phyloP scores from a whole-genome alignment of 345 rosid species.

The Acer negundo region DNA sequence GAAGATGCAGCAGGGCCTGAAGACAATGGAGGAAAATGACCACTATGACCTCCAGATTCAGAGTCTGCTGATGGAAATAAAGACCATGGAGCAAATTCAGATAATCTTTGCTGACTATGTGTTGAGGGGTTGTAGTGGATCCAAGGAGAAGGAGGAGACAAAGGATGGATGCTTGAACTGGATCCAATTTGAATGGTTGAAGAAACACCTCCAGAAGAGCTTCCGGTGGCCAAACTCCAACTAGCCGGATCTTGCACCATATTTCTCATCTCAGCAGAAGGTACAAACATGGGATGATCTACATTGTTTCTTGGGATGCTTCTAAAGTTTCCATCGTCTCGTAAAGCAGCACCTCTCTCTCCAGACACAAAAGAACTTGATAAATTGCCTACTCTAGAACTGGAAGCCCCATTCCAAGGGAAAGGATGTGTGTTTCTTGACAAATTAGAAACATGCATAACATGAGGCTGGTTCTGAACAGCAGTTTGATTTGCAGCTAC shows the following conservation, averaged over 20 bases:
- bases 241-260: conserved; percentile 58
- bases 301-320: conserved; percentile 47
- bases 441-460: conserved; percentile 44
- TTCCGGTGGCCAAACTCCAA: conserved; percentile 66
- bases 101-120: conserved; percentile 46
- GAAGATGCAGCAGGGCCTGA: conserved; percentile 60
- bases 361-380: conserved; percentile 41
- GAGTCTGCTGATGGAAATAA: conserved; percentile 61
- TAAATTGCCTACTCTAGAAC: conserved; percentile 48
- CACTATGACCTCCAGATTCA: conserved; percentile 57
- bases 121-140: conserved; percentile 36
- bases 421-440: conserved; percentile 52
- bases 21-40: conserved; percentile 48
- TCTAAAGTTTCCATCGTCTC: conserved; percentile 53
- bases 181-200: conserved; percentile 48
- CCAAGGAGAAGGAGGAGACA: conserved; percentile 51
- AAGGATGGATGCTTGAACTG: conserved; percentile 52
- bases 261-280: conserved; percentile 54
- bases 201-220: conserved; percentile 41
- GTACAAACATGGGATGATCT: conserved; percentile 57
- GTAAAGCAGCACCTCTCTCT: conserved; percentile 47
- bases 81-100: conserved; percentile 74
- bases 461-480: conserved; percentile 47
- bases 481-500: conserved; percentile 38
- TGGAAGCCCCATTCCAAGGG: conserved; percentile 55